Percentiles rank a stretch among this genome's conserved stretches.
These are phyloP conservation scores for Didymella arachidicola DNA, from an alignment of 2,329 filamentous ascomycete species.

Conservation along the genomic window DNA sequence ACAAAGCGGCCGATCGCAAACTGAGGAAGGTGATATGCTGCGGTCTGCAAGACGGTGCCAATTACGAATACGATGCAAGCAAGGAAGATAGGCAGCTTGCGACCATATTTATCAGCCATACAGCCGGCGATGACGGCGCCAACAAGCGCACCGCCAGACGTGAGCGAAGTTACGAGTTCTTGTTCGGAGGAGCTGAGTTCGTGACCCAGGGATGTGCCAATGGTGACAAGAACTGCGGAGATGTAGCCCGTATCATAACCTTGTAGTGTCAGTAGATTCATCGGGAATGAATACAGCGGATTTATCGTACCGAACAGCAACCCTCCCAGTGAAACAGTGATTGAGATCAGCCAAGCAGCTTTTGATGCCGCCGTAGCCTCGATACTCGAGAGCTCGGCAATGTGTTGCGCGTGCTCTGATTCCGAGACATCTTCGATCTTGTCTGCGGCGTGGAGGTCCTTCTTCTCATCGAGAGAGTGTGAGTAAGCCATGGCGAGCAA, in stretches of 20 bases:
- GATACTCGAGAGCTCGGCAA: conserved; percentile 37
- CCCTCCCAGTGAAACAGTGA: conserved; percentile 40
- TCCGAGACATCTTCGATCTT: conserved; percentile 35
- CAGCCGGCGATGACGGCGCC: conserved; percentile 49
- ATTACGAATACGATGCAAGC: conserved; percentile 42
- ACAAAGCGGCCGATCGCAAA: conserved; percentile 43
- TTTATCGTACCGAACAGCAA: conserved; percentile 36
- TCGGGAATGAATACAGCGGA: not conserved
- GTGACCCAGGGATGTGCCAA: conserved; percentile 45
- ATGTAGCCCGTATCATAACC: conserved; percentile 52
- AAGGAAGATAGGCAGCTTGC: conserved; percentile 41
- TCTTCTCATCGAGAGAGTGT: conserved; percentile 12
- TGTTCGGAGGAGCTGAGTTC: conserved; percentile 45
- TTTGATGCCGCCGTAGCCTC: conserved; percentile 40
- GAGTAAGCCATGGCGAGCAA: conserved; percentile 13
- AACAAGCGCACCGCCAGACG: conserved; percentile 49
- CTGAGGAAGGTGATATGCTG: conserved; percentile 35
- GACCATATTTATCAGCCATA: conserved; percentile 48
- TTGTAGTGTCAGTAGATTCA: conserved; percentile 12
- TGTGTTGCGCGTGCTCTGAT: conserved; percentile 27
- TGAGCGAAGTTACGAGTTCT: conserved; percentile 51
- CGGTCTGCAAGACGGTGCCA: conserved; percentile 41
- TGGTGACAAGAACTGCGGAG: conserved; percentile 49
- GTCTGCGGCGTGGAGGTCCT: conserved; percentile 29
- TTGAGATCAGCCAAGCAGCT: conserved; percentile 41